Conservation (phyloP, 1,139 yeast genomes). For the Arxiozyma telluris region DNA sequence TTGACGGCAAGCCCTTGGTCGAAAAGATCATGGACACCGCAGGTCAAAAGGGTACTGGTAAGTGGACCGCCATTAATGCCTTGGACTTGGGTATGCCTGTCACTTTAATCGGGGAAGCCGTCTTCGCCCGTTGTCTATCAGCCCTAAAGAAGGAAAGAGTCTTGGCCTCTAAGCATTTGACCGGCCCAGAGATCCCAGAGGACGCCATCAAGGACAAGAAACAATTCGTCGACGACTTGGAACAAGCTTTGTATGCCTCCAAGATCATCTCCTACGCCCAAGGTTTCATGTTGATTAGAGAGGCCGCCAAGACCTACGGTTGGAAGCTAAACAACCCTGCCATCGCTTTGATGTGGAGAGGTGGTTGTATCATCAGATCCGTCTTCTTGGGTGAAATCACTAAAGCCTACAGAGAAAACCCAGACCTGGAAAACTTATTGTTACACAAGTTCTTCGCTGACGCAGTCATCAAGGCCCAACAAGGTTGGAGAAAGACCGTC, state of each 20-base stretch:
- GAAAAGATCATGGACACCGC: conserved; percentile 96
- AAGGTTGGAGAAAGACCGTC: conserved; percentile 88
- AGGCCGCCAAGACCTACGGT: conserved; percentile 93
- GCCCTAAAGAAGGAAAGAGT: conserved; percentile 87
- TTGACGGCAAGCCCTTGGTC: conserved; percentile 84
- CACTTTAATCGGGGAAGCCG: conserved; percentile 97
- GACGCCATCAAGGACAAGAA: conserved; percentile 63
- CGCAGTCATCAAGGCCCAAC: conserved; percentile 89
- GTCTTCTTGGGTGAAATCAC: conserved; percentile 97
- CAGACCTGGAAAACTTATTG: conserved; percentile 88
- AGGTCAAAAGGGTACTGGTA: conserved; percentile 99
- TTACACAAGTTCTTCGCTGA: conserved; percentile 91
- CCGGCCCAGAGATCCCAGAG: conserved; percentile 64
- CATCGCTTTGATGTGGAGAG: conserved; percentile 99
- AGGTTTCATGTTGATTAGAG: conserved; percentile 98
- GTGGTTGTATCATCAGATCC: conserved; percentile 99
- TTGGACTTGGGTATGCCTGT: conserved; percentile 98
- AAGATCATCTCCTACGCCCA: conserved; percentile 98
- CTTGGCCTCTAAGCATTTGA: conserved; percentile 66
- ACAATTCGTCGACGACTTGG: conserved; percentile 84
- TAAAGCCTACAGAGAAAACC: conserved; percentile 87
- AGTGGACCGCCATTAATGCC: conserved; percentile 99
- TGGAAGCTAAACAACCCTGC: conserved; percentile 98
- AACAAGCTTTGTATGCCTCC: conserved; percentile 97
- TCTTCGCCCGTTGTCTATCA: conserved; percentile 91